Evolutionary conservation across 129 eudicot genomes (phyloP).

Genomic region (Chrysanthemum seticuspe): DNA sequence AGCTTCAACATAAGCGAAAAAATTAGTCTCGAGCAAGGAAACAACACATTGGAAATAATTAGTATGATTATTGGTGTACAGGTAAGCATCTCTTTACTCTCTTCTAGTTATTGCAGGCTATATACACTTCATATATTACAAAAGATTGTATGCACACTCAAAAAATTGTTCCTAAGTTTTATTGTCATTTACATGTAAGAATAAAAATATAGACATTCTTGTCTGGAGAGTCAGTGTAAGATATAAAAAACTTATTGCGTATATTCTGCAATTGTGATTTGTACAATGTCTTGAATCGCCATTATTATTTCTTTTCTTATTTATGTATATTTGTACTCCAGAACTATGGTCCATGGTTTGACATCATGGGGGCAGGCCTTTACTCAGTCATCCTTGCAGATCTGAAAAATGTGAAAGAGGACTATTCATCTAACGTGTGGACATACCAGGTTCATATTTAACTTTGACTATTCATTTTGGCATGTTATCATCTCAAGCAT

Average conservation of each 20-base stretch:
- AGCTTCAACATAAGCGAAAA: constrained; percentile 55
- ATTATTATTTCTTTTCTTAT: neutral
- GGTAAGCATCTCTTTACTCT: constrained; percentile 36
- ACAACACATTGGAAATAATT: constrained; percentile 62
- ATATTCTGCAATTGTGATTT: neutral
- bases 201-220: neutral
- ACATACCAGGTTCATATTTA: constrained; percentile 60
- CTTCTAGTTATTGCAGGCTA: neutral
- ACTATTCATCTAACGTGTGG: constrained; percentile 63
- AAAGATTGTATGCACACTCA: neutral
- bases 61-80: constrained; percentile 83
- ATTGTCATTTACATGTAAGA: neutral
- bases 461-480: neutral
- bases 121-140: constrained; percentile 1
- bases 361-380: constrained; percentile 66
- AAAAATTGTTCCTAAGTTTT: neutral
- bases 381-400: constrained; percentile 52
- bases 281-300: neutral
- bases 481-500: constrained; percentile 11
- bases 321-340: constrained; percentile 27
- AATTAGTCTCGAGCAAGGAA: constrained; percentile 57
- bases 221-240: neutral
- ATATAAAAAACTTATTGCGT: neutral
- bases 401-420: constrained; percentile 38
- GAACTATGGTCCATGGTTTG: constrained; percentile 94